Base-by-base conservation (phyloP, 352 stramenopile genomes). In the Hyaloperonospora brassicae region DNA sequence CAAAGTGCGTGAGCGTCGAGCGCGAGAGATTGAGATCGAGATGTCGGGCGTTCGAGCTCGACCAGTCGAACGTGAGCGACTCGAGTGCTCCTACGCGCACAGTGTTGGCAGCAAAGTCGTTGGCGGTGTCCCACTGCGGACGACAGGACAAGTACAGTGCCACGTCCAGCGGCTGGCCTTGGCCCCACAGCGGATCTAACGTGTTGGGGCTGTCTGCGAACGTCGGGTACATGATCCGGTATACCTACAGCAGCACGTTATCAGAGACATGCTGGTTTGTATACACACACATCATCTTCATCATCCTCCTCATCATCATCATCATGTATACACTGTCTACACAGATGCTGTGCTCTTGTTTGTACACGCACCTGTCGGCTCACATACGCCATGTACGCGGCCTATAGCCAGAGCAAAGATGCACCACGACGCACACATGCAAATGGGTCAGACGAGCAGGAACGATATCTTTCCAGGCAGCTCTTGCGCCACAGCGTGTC, bases 211-310 rank as follows among this genome's bases (percentile, higher is more conserved):
- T 64, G 45, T 81, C 47, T 1, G 60, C 57, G 59, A 88, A 90
- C 5, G 61, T 65, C 44, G 80, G 80, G 41, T 84, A 80, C 65
- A 88, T 86, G 64, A 90, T 88, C 50, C 55, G 52, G 61, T 82
- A 86, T 49, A 90, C 61, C 79, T 89, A 23, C 9, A 45, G 14
- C 12, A 22, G n/a, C 8, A 14, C n/a, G n/a, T n/a, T n/a, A n/a
- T n/a, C n/a, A n/a, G n/a, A n/a, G n/a, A n/a, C n/a, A n/a, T n/a
- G n/a, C n/a, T n/a, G n/a, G n/a, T n/a, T n/a, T n/a, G n/a, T n/a
- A n/a, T n/a, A n/a, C n/a, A n/a, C n/a, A n/a, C n/a, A n/a, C n/a
- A n/a, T n/a, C n/a, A n/a, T n/a, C n/a, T n/a, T n/a, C n/a, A n/a
- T n/a, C n/a, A n/a, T n/a, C n/a, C n/a, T n/a, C n/a, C n/a, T n/a